Evolutionary conservation across 2,329 filamentous ascomycete species (phyloP), one percentile per base, ranked within the genome.

Genomic region (Curvularia hawaiiensis): DNA sequence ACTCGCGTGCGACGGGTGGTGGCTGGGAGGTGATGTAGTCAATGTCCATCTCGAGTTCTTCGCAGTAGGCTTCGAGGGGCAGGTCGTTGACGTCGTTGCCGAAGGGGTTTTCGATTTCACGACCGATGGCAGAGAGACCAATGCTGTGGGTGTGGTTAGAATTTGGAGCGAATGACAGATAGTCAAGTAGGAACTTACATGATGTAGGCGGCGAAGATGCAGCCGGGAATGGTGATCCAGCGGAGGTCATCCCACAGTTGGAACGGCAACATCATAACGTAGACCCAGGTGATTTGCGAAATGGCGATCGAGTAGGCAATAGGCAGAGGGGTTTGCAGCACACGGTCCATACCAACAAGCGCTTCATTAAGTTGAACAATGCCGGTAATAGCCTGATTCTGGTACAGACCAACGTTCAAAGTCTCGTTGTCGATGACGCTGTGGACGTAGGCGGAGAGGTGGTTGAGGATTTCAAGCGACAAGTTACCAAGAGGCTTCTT

Each of bases 91-190:
- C 90, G 65, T 95, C 91, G 63, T 88, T 82, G 57, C 91, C 91
- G 74, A 95, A 95, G 16, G 91, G 91, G 72, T 95, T 92, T 76
- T 95, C 91, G 63, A 95, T 89, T 78, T 95, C 91, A 65, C 86
- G 85, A 40, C 91, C 91, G 67, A 95, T 94, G 64, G 85, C 82
- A 2, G 86, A 83, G 46, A 96, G 85, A 39, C 90, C 90, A 62
- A 95, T 85, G 74, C 54, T 57, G 33, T 2, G 14, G 5, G n/a
- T 7, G 3, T n/a, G n/a, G 22, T 10, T 43, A 39, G 35, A 31
- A 33, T 22, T 3, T 16, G 18, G 11, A 20, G 28, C 10, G n/a
- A 22, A 2, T 22, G 30, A 20, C 1, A 10, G 9, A 4, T 20
- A 14, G 24, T 22, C 2, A 1, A 7, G 11, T 28, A 14, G n/a